phyloP scores from a whole-genome alignment of 169 alveolate genomes.

The Plasmodium yoelii region DNA sequence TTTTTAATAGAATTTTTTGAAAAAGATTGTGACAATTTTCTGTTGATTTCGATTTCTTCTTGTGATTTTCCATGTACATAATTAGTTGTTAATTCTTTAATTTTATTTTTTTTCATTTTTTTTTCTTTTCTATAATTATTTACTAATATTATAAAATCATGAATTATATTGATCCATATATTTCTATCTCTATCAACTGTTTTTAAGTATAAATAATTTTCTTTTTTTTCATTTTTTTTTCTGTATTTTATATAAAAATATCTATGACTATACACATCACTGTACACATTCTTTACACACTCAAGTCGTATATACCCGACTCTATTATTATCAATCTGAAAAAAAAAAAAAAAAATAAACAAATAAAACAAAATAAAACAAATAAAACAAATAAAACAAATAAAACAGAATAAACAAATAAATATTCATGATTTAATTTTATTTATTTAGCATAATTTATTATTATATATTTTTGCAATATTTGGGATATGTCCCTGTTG shows the following conservation, averaged over 20 bases:
- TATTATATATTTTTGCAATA: no score
- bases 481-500: not conserved
- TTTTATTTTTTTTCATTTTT: constrained; percentile 45
- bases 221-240: constrained; percentile 59
- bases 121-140: constrained; percentile 52
- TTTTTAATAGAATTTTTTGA: constrained; percentile 65
- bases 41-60: constrained; percentile 48
- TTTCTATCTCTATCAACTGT: constrained; percentile 56
- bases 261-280: constrained; percentile 59
- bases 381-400: no score
- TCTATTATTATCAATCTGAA: constrained; percentile 55
- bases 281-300: constrained; percentile 36
- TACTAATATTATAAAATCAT: constrained; percentile 50
- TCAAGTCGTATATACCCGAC: constrained; percentile 57
- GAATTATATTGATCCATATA: constrained; percentile 61
- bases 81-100: constrained; percentile 24
- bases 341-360: not conserved
- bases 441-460: no score
- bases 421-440: not conserved
- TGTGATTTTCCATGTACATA: constrained; percentile 17
- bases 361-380: no score
- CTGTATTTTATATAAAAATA: constrained; percentile 54
- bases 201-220: constrained; percentile 50
- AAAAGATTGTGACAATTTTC: constrained; percentile 35
- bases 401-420: no score